Evolutionary conservation across 768 basidiomycete species (phyloP).

Genomic region (Mycena rosella): DNA sequence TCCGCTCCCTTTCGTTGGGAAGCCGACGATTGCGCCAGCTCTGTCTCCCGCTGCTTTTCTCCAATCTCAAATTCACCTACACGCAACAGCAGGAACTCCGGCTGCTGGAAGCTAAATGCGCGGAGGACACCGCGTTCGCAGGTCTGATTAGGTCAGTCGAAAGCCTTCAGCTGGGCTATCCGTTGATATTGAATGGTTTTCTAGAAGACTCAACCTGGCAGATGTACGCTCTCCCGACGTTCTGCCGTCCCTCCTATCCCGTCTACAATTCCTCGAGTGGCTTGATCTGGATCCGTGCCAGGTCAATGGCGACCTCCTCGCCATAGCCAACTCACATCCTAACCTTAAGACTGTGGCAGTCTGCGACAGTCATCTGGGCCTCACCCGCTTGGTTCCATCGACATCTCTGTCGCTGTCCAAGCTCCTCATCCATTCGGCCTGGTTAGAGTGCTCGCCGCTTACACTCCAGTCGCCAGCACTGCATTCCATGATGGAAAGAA

Average conservation of each 20-base stretch:
- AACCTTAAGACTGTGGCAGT: not conserved
- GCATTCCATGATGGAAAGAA: not conserved
- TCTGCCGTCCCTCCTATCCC: constrained; percentile 2
- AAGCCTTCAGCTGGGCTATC: not conserved
- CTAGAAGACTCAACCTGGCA: constrained; percentile 14
- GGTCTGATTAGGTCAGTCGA: constrained; percentile 9
- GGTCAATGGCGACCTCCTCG: constrained; percentile 2
- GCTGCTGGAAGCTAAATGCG: not conserved
- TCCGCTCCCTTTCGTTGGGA: constrained; percentile 17
- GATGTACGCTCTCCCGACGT: not conserved
- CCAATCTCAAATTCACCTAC: not conserved
- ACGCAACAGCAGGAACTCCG: not conserved
- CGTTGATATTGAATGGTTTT: not conserved
- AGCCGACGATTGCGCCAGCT: constrained; percentile 3
- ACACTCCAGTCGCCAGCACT: not conserved
- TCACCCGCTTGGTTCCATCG: not conserved
- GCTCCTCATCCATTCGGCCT: not conserved
- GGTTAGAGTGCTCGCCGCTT: not conserved
- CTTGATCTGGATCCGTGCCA: not conserved
- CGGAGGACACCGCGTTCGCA: not conserved
- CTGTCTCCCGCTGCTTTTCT: constrained; percentile 19
- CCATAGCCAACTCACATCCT: not conserved
- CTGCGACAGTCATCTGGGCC: not conserved
- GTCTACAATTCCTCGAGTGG: constrained; percentile 19
- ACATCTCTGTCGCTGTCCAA: constrained; percentile 13